Evolutionary conservation across 139 green algal species (phyloP).

Genomic region (Closterium sp.): DNA sequence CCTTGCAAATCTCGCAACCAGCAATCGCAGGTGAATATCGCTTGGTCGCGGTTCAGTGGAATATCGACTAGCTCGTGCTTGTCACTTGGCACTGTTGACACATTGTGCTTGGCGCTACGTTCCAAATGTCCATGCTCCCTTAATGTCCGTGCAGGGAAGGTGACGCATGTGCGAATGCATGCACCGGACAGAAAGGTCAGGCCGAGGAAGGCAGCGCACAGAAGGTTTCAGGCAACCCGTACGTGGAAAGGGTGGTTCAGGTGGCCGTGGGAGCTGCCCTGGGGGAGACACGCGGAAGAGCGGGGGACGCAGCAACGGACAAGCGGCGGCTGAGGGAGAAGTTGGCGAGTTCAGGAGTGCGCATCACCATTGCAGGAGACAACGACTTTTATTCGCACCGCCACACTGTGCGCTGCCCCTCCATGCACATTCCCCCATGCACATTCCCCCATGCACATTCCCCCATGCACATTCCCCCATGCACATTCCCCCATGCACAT

Average conservation of each 20-base stretch:
- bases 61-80: too few relatives aligned
- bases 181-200: background rate
- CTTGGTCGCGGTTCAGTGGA: too few relatives aligned
- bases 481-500: background rate
- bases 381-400: constrained; percentile 53
- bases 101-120: background rate
- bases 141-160: background rate
- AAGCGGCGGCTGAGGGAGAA: background rate
- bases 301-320: background rate
- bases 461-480: background rate
- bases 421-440: too few relatives aligned
- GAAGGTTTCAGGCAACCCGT: constrained; percentile 25
- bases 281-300: background rate
- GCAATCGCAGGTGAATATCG: background rate
- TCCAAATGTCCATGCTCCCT: background rate
- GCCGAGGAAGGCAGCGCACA: background rate
- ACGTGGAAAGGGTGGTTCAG: constrained; percentile 33
- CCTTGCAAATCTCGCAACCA: background rate
- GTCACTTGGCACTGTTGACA: too few relatives aligned
- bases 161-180: background rate
- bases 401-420: background rate
- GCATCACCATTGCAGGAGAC: constrained; percentile 39
- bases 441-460: background rate
- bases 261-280: constrained; percentile 18
- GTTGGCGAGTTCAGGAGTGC: constrained; percentile 28